Percentiles rank a stretch among this genome's conserved stretches.
These are phyloP conservation scores for Batkoa obscura DNA, from an alignment of 371 early-diverging fungal genomes.

Conservation along the genomic window DNA sequence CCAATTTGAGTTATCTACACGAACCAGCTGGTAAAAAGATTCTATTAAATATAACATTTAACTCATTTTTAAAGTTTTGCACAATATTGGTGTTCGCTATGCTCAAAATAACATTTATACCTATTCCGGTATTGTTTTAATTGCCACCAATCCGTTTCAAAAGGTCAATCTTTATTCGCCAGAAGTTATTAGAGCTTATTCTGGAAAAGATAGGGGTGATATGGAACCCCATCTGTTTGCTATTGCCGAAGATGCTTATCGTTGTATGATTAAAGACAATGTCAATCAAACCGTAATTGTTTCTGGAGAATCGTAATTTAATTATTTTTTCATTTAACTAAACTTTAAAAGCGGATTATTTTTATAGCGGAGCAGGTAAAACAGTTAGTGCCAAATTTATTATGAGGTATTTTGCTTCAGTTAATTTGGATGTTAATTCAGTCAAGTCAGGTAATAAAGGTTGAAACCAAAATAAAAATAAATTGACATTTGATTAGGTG, in stretches of 20 bases:
- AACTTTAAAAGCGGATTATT: not conserved
- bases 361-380: conserved; percentile 75
- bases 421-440: conserved; percentile 41
- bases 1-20: conserved; percentile 74
- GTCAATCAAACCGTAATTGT: conserved; percentile 96
- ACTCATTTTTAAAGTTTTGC: conserved; percentile 36
- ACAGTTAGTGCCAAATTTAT: conserved; percentile 91
- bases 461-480: not conserved
- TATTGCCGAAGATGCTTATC: conserved; percentile 94
- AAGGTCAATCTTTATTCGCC: conserved; percentile 69
- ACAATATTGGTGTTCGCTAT: conserved; percentile 76
- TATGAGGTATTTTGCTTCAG: conserved; percentile 94
- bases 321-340: conserved; percentile 9
- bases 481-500: not conserved
- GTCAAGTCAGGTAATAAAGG: conserved; percentile 12
- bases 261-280: conserved; percentile 75
- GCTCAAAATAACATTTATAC: conserved; percentile 88
- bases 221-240: conserved; percentile 98
- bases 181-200: conserved; percentile 80
- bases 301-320: conserved; percentile 76
- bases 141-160: conserved; percentile 96
- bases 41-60: not conserved
- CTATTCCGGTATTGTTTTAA: conserved; percentile 97
- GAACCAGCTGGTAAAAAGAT: conserved; percentile 62
- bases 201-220: conserved; percentile 82